phyloP scores from a whole-genome alignment of 176 grass and related monocot species.

The Melocanna baccifera region DNA sequence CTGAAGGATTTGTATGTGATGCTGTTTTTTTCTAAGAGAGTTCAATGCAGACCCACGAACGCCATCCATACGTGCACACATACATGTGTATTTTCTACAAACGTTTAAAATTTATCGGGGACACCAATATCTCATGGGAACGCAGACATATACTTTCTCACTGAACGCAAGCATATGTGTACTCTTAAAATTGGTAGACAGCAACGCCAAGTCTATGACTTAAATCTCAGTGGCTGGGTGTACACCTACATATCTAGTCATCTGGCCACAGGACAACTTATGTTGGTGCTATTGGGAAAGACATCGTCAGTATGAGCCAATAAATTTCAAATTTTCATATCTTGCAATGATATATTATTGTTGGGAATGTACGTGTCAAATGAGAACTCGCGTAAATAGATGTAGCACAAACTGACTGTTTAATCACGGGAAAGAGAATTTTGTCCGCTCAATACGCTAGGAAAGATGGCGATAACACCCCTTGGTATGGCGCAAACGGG shows the following conservation, averaged over 20 bases:
- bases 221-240: no score
- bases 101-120: no score
- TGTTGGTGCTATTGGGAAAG: slow-evolving; percentile 3
- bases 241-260: no score
- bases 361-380: neutral
- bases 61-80: no score
- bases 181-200: no score
- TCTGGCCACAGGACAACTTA: neutral
- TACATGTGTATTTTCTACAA: no score
- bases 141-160: no score
- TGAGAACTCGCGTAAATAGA: neutral
- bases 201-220: no score
- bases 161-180: no score
- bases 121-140: no score
- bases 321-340: neutral
- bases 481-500: neutral
- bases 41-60: no score
- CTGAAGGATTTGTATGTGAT: slow-evolving; percentile 26
- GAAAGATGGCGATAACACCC: neutral
- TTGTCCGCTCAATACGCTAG: neutral
- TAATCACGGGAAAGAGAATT: neutral
- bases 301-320: neutral
- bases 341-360: neutral
- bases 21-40: no score
- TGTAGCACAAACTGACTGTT: neutral